Percentiles rank a stretch among this genome's conserved stretches.
Conservation (phyloP, 1,284 basidiomycete genomes). For the Pisolithus thermaeus region DNA sequence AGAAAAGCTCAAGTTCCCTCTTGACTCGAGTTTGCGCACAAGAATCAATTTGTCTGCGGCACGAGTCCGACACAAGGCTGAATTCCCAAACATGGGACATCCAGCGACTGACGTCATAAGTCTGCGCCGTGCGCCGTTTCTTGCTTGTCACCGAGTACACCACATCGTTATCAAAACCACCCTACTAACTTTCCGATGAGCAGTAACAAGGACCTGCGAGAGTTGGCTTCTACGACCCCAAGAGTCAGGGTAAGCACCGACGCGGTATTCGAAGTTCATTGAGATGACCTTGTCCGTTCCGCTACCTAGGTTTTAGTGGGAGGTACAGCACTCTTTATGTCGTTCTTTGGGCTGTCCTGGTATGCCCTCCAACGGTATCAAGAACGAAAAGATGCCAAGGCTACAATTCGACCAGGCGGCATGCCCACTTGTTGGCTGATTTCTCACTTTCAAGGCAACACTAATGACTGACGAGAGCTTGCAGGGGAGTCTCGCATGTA, state of each 20-base stretch:
- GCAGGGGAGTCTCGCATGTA: constrained; percentile 6
- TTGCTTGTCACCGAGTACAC: background rate
- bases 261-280: background rate
- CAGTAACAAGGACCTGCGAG: background rate
- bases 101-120: no score
- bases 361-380: background rate
- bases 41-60: no score
- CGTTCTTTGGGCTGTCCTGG: background rate
- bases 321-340: background rate
- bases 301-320: background rate
- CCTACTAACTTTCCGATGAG: background rate
- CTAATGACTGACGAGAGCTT: background rate
- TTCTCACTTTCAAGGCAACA: background rate
- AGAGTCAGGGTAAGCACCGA: background rate
- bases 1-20: no score
- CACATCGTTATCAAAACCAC: background rate
- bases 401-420: background rate
- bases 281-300: background rate
- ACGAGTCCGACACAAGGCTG: no score
- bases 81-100: no score
- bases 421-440: background rate
- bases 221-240: background rate
- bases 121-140: no score
- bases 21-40: no score
- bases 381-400: background rate